Evolutionary conservation across 2,329 filamentous ascomycete genomes (phyloP).

Genomic region (Calonectria pseudoreteaudii): DNA sequence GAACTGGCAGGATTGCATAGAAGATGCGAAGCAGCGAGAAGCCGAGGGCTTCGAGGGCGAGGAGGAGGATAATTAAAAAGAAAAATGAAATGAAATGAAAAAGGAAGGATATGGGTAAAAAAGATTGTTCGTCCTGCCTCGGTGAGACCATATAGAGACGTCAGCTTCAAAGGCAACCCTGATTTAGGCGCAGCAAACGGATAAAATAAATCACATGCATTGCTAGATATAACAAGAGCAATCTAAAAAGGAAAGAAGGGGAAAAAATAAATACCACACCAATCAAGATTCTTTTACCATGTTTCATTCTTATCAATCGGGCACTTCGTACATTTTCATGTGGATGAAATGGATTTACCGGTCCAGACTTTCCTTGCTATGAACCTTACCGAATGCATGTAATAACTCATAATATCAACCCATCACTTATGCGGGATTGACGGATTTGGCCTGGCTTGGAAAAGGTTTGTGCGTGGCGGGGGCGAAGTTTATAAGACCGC

Average conservation of each 20-base stretch:
- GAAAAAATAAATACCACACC: neutral
- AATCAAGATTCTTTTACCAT: neutral
- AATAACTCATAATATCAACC: too few relatives aligned
- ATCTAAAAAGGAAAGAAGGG: too few relatives aligned
- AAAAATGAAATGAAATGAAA: neutral
- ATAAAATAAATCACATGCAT: neutral
- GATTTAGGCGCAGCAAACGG: neutral
- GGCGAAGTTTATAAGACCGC: too few relatives aligned
- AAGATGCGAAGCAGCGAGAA: constrained; percentile 37
- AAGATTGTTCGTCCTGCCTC: neutral
- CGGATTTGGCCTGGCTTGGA: too few relatives aligned
- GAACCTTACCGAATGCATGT: too few relatives aligned
- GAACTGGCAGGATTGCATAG: constrained; percentile 39
- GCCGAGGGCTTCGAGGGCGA: neutral
- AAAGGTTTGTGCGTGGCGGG: too few relatives aligned
- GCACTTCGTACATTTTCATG: neutral
- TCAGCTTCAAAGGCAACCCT: neutral
- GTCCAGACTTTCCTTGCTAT: too few relatives aligned
- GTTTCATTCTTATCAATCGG: neutral
- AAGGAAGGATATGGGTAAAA: neutral
- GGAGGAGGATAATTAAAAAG: neutral
- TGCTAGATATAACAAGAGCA: neutral
- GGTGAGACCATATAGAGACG: neutral
- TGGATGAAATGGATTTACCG: neutral
- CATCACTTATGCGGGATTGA: too few relatives aligned